Evolutionary conservation across 352 stramenopile genomes (phyloP).

Genomic region (Globisporangium yorkense): DNA sequence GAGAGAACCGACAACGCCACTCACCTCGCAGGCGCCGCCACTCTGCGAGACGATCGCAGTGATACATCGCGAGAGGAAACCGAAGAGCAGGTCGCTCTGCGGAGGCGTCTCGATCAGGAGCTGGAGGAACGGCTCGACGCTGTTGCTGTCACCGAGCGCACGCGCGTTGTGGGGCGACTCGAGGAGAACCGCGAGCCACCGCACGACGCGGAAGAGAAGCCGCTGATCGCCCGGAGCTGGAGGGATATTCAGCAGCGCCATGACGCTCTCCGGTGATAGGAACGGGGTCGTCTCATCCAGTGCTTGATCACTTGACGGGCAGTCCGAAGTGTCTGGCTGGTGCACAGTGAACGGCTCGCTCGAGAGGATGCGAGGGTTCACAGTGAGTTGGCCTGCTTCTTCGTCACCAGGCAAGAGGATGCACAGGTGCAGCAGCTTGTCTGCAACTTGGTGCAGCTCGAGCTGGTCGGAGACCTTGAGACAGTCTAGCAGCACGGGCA

Average conservation of each 20-base stretch:
- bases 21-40: conserved; percentile 37
- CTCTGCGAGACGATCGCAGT: conserved; percentile 28
- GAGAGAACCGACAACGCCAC: not conserved
- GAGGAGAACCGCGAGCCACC: conserved; percentile 45
- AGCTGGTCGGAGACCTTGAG: conserved; percentile 27
- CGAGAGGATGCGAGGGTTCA: conserved; percentile 22
- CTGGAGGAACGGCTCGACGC: conserved; percentile 24
- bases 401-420: not conserved
- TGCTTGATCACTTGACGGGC: not conserved
- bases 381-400: not conserved
- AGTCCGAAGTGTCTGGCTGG: not conserved
- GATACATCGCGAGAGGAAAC: conserved; percentile 42
- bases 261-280: conserved; percentile 25
- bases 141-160: conserved; percentile 28
- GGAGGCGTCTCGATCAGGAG: conserved; percentile 23
- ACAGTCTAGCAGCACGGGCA: conserved; percentile 35
- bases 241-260: conserved; percentile 28
- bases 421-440: conserved; percentile 60
- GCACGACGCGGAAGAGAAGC: conserved; percentile 38
- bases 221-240: conserved; percentile 5
- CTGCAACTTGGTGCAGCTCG: conserved; percentile 39
- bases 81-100: conserved; percentile 25
- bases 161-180: conserved; percentile 31
- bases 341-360: too few relatives aligned
- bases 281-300: conserved; percentile 16